Evolutionary conservation across 164 flowering plant genomes (phyloP), one percentile per base, ranked within the genome.

Genomic region (Stephania japonica): DNA sequence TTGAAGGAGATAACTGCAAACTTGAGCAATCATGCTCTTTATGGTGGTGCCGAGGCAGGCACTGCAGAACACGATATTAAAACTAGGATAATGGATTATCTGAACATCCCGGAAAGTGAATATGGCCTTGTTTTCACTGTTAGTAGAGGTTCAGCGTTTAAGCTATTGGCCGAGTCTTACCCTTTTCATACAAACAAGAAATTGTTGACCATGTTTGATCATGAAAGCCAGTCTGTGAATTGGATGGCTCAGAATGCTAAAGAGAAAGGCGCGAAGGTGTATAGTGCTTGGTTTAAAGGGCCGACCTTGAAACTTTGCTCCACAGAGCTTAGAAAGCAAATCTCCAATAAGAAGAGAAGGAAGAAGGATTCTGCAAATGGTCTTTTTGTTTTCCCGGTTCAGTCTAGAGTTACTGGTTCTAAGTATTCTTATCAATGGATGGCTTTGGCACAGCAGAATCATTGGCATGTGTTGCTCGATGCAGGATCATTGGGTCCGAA

Each of bases 361-460:
- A 92, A 89, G 84, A 92, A 91, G 80, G 92, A 87, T 82, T 86
- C 90, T 42, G 91, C 98, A 0, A 72, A 67, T 63, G 98, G 98
- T 42, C 87, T 92, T 62, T 92, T 92, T 80, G 94, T 91, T 75
- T 92, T 92, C 69, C 98, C 98, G 9, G 98, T 91, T 67, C 98
- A 92, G 80, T 92, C 98, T 21, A 83, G 98, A 67, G 96, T 92
- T 21, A 89, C 91, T 5, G 98, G 98, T 49, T 87, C 96, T 1
- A 92, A 91, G 83, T 92, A 92, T 80, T 92, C 98, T 1, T 92
- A 92, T 75, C 98, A 92, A 72, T 92, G 98, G 98, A 92, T 92
- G 98, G 96, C 98, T 13, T 73, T 92, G 67, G 98, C 98, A 24
- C 98, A 92, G 80, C 98, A 92, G 85, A 92, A 92, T 79, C 84